phyloP scores from a whole-genome alignment of 352 stramenopile genomes.

The Pythium phragmiticola region DNA sequence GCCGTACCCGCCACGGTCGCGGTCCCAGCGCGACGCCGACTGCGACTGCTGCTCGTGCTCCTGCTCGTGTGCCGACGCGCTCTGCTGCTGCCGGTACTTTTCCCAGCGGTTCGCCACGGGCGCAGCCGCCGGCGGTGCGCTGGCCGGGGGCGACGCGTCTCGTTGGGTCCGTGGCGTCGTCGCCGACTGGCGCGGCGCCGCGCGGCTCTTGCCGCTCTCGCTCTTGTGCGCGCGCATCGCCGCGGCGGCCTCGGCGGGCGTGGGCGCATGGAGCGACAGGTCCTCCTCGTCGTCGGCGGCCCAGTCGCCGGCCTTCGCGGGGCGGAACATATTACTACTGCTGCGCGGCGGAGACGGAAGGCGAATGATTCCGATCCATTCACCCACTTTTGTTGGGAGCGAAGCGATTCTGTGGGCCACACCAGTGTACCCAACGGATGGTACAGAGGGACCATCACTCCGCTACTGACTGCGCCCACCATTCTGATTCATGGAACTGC shows the following conservation, averaged over 20 bases:
- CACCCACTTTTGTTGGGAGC: slow-evolving; percentile 9
- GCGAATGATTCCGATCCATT: neutral
- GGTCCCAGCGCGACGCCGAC: slow-evolving; percentile 8
- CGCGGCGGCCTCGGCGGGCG: slow-evolving; percentile 12
- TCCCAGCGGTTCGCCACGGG: slow-evolving; percentile 26
- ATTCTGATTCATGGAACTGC: slow-evolving; percentile 1
- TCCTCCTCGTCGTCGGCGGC: slow-evolving; percentile 71
- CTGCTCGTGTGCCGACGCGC: neutral
- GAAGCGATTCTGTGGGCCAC: slow-evolving; percentile 13
- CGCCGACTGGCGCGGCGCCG: neutral
- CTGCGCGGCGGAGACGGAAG: neutral
- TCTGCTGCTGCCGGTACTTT: slow-evolving; percentile 22
- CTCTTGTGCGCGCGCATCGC: slow-evolving; percentile 20
- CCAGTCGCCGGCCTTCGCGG: slow-evolving; percentile 66
- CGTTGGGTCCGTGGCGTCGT: neutral
- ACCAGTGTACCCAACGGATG: neutral
- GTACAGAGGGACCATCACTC: slow-evolving; percentile 6
- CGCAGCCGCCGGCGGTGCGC: neutral
- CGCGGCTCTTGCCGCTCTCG: neutral
- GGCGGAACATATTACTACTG: slow-evolving; percentile 59
- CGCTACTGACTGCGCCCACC: slow-evolving; percentile 10
- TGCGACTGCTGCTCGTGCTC: neutral
- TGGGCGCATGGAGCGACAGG: slow-evolving; percentile 7
- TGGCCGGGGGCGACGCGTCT: slow-evolving; percentile 1
- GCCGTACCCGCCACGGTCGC: slow-evolving; percentile 12